Evolutionary conservation across 2,329 filamentous ascomycete genomes (phyloP).

Genomic region (Penicillium sp.): DNA sequence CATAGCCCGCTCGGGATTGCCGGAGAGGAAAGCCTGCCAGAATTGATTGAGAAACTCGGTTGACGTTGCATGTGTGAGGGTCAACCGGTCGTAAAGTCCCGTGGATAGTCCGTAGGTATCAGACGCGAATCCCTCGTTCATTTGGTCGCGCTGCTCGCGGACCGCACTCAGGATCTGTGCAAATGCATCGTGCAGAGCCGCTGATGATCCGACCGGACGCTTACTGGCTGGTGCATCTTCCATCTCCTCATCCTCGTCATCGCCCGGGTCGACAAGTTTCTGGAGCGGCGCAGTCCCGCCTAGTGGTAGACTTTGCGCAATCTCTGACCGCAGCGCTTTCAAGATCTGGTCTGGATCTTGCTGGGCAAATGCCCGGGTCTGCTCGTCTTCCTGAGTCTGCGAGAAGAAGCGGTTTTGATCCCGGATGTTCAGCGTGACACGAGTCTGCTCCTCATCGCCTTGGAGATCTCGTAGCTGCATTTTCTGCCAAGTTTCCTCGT

Average conservation of each 20-base stretch:
- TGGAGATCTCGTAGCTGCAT: conserved; percentile 79
- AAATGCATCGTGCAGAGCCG: conserved; percentile 60
- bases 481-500: conserved; percentile 74
- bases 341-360: conserved; percentile 73
- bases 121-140: conserved; percentile 41
- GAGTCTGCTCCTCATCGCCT: conserved; percentile 71
- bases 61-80: conserved; percentile 84
- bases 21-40: conserved; percentile 89
- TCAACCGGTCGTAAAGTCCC: conserved; percentile 63
- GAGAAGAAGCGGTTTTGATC: conserved; percentile 85
- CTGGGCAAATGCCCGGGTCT: conserved; percentile 64
- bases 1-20: conserved; percentile 75
- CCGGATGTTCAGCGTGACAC: conserved; percentile 82
- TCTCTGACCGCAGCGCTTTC: conserved; percentile 63
- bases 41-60: conserved; percentile 97
- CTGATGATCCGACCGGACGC: conserved; percentile 67
- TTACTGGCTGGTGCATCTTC: conserved; percentile 46
- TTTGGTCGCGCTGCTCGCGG: conserved; percentile 58
- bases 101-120: conserved; percentile 53
- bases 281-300: conserved; percentile 69
- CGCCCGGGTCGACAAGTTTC: conserved; percentile 58
- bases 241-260: conserved; percentile 61
- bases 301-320: conserved; percentile 54
- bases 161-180: conserved; percentile 63
- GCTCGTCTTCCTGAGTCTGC: conserved; percentile 48